A percentile compares a stretch with the other conserved stretches of the same genome.
These are phyloP conservation scores for Cyclotella atomus DNA, from an alignment of 108 stramenopile genomes.

Conservation along the genomic window DNA sequence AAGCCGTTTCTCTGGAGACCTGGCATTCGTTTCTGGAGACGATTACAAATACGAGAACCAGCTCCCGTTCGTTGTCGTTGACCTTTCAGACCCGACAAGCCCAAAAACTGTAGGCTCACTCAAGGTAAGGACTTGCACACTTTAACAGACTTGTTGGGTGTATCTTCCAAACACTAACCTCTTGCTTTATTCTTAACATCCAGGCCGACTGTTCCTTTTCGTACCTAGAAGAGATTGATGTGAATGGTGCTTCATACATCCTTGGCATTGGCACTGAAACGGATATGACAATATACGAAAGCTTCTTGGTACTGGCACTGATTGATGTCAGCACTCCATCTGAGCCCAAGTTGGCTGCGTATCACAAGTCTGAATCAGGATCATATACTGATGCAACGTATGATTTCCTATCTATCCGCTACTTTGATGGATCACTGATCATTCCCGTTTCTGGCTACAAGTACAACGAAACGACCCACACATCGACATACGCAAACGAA, in stretches of 20 bases:
- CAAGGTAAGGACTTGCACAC: slow-evolving; percentile 5
- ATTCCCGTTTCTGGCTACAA: background rate
- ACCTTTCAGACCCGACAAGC: no score
- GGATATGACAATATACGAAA: background rate
- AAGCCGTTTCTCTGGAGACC: slow-evolving; percentile 7
- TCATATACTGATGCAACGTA: background rate
- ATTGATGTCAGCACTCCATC: slow-evolving; percentile 12
- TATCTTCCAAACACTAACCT: background rate
- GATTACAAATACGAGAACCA: background rate
- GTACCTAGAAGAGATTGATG: slow-evolving; percentile 9
- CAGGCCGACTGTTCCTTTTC: background rate
- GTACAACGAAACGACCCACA: background rate
- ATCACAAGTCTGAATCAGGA: no score
- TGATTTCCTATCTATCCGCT: slow-evolving; percentile 2
- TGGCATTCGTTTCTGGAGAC: slow-evolving; percentile 2
- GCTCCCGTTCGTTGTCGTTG: no score
- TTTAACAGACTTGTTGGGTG: background rate
- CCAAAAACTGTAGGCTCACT: no score
- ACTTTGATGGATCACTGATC: slow-evolving; percentile 3
- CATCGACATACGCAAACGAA: background rate
- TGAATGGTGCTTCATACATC: background rate
- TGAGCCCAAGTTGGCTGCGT: slow-evolving; percentile 4
- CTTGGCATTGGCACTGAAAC: slow-evolving; percentile 7
- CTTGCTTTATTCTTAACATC: background rate
- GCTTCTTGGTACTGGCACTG: background rate